These are phyloP conservation scores for Arctium minus DNA, from an alignment of 129 eudicot genomes.

Conservation along the genomic window DNA sequence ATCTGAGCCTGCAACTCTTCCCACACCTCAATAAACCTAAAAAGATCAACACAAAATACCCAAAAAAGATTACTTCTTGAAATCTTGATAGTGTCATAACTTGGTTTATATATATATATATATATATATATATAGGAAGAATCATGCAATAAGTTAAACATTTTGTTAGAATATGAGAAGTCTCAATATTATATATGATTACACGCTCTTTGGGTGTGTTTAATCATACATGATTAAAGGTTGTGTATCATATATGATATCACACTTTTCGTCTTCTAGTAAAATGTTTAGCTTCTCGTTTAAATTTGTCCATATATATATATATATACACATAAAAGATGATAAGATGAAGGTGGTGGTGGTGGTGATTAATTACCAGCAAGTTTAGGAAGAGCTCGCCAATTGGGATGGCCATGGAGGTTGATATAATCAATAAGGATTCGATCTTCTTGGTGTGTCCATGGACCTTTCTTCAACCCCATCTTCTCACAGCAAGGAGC, in stretches of 20 bases:
- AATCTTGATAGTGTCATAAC: not conserved
- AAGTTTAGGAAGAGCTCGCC: constrained; percentile 83
- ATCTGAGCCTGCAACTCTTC: constrained; percentile 68
- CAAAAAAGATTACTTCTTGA: not conserved
- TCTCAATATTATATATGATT: too few species aligned
- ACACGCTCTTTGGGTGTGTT: too few species aligned
- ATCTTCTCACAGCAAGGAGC: constrained; percentile 80
- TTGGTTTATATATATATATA: too few species aligned
- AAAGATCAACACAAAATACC: not conserved
- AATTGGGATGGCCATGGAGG: constrained; percentile 64
- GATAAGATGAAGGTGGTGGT: not conserved
- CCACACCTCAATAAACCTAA: constrained; percentile 68
- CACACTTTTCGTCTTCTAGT: too few species aligned
- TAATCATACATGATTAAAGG: too few species aligned
- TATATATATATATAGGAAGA: too few species aligned
- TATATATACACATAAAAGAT: too few species aligned
- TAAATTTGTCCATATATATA: too few species aligned
- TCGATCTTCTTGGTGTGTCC: constrained; percentile 67
- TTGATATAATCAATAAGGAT: constrained; percentile 42
- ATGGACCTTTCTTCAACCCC: constrained; percentile 88
- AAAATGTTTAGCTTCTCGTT: too few species aligned
- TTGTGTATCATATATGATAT: too few species aligned
- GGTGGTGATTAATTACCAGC: constrained; percentile 43
- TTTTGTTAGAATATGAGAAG: too few species aligned
- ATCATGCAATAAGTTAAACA: too few species aligned